Conservation (phyloP, 257 asterid genomes). For the Nicotiana tabacum region DNA sequence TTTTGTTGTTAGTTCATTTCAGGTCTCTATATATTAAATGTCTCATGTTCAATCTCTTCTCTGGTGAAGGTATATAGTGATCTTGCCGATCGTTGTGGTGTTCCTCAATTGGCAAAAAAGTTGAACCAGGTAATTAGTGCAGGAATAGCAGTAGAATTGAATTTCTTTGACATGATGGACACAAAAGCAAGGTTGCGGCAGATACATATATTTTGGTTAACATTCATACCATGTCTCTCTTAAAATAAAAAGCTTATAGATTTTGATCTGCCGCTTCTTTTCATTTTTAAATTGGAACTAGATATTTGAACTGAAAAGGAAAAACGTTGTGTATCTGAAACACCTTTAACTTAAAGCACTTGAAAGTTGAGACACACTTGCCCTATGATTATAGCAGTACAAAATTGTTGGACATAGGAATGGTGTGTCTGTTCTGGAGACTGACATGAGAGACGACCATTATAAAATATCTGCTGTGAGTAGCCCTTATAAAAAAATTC, state of each 20-base stretch:
- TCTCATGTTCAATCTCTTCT: neutral
- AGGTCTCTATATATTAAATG: neutral
- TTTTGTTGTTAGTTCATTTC: neutral
- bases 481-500: neutral
- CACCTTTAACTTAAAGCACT: neutral
- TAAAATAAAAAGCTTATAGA: neutral
- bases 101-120: slow-evolving; percentile 95
- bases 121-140: slow-evolving; percentile 72
- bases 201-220: neutral
- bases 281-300: neutral
- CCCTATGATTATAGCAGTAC: neutral
- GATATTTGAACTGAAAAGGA: neutral
- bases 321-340: neutral
- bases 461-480: neutral
- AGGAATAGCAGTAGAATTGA: neutral
- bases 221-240: neutral
- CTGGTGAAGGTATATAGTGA: slow-evolving; percentile 71
- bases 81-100: slow-evolving; percentile 88
- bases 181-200: neutral
- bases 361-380: neutral
- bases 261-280: neutral
- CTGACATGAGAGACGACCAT: neutral
- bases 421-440: neutral
- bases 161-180: neutral
- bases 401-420: neutral